phyloP scores from a whole-genome alignment of 768 basidiomycete genomes.

The Russula dissimulans region DNA sequence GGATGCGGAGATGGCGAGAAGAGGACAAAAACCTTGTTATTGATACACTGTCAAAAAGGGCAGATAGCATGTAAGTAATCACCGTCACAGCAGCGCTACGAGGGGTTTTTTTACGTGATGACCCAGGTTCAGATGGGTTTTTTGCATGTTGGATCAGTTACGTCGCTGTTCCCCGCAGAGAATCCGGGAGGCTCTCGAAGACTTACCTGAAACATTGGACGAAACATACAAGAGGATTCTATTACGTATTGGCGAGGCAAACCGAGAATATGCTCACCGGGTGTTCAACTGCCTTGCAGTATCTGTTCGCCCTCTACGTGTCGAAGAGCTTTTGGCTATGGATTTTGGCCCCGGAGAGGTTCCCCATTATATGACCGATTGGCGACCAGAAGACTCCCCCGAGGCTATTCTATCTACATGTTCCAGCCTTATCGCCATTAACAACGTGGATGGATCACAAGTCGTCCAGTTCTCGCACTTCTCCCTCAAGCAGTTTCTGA shows the following conservation, averaged over 20 bases:
- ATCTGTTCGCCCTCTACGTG: not conserved
- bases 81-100: too few relatives aligned
- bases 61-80: conserved; percentile 5
- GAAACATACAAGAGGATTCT: not conserved
- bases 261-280: not conserved
- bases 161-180: not conserved
- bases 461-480: conserved; percentile 8
- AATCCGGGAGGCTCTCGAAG: not conserved
- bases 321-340: too few relatives aligned
- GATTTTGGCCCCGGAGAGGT: too few relatives aligned
- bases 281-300: not conserved
- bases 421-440: not conserved
- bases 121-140: conserved; percentile 5
- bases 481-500: conserved; percentile 9
- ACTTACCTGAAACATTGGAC: not conserved
- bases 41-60: not conserved
- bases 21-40: not conserved
- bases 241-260: not conserved
- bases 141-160: not conserved
- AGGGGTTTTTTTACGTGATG: not conserved
- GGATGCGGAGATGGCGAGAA: conserved; percentile 1
- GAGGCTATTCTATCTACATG: not conserved
- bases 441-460: not conserved
- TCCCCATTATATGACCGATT: too few relatives aligned
- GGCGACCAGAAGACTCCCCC: not conserved